These are phyloP conservation scores for Lignosus rhinocerotis DNA, from an alignment of 1,284 basidiomycete genomes.

Conservation along the genomic window DNA sequence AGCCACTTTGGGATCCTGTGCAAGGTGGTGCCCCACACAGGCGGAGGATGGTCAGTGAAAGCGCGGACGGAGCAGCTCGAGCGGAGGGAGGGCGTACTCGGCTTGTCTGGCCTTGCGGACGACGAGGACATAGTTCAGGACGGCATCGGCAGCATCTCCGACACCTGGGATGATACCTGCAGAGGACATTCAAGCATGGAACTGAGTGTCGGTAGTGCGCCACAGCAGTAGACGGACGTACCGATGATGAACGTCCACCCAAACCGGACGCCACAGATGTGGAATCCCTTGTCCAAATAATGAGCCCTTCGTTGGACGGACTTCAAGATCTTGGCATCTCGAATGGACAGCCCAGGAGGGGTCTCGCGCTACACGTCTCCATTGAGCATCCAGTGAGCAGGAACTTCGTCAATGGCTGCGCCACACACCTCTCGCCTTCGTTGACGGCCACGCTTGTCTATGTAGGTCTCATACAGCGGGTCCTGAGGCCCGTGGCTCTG, in stretches of 20 bases:
- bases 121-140: slow-evolving; percentile 78
- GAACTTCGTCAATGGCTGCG: not conserved
- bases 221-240: slow-evolving; percentile 26
- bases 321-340: slow-evolving; percentile 77
- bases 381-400: not conserved
- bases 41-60: slow-evolving; percentile 5
- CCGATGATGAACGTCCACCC: slow-evolving; percentile 85
- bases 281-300: slow-evolving; percentile 90
- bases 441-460: slow-evolving; percentile 63
- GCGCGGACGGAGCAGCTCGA: not conserved
- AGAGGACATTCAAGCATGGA: not conserved
- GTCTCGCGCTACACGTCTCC: slow-evolving; percentile 55
- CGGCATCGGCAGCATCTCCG: slow-evolving; percentile 66
- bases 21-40: too few species aligned
- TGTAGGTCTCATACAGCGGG: slow-evolving; percentile 79
- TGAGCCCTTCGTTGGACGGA: slow-evolving; percentile 82
- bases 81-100: slow-evolving; percentile 40
- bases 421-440: slow-evolving; percentile 68
- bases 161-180: slow-evolving; percentile 70
- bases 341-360: slow-evolving; percentile 77
- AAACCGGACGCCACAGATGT: slow-evolving; percentile 80
- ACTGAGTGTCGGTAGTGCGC: too few species aligned
- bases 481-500: slow-evolving; percentile 71
- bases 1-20: slow-evolving; percentile 70
- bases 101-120: slow-evolving; percentile 76